These are phyloP conservation scores for Strobilomyces dryophilus DNA, from an alignment of 768 basidiomycete species.

Conservation along the genomic window DNA sequence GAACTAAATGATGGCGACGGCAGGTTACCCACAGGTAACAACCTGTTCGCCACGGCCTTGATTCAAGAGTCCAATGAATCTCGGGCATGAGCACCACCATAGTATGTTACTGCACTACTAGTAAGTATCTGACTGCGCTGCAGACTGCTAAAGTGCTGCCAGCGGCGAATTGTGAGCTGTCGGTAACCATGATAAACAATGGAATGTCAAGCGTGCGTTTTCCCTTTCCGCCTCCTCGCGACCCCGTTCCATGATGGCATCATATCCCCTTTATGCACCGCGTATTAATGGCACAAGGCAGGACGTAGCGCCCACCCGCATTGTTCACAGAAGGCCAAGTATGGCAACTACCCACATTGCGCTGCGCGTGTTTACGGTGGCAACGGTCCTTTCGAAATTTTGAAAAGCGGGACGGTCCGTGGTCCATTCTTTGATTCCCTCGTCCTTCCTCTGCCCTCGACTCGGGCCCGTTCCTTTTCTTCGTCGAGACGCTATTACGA, in stretches of 20 bases:
- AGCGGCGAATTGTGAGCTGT: neutral
- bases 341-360: neutral
- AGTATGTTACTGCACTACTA: too few relatives aligned
- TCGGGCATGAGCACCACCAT: too few relatives aligned
- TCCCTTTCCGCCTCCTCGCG: neutral
- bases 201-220: neutral
- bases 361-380: neutral
- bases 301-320: conserved; percentile 1
- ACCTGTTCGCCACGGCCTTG: too few relatives aligned
- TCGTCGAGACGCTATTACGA: conserved; percentile 13
- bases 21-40: too few relatives aligned
- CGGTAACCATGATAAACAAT: neutral
- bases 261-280: conserved; percentile 6
- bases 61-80: too few relatives aligned
- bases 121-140: too few relatives aligned
- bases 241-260: conserved; percentile 5
- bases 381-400: neutral
- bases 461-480: conserved; percentile 8
- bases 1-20: too few relatives aligned
- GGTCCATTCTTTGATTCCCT: neutral
- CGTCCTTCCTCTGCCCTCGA: neutral
- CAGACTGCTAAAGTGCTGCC: too few relatives aligned
- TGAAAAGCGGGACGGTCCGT: neutral
- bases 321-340: neutral
- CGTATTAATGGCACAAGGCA: conserved; percentile 18